These are phyloP conservation scores for Didymella lethalis DNA, from an alignment of 2,329 filamentous ascomycete genomes.

Conservation along the genomic window DNA sequence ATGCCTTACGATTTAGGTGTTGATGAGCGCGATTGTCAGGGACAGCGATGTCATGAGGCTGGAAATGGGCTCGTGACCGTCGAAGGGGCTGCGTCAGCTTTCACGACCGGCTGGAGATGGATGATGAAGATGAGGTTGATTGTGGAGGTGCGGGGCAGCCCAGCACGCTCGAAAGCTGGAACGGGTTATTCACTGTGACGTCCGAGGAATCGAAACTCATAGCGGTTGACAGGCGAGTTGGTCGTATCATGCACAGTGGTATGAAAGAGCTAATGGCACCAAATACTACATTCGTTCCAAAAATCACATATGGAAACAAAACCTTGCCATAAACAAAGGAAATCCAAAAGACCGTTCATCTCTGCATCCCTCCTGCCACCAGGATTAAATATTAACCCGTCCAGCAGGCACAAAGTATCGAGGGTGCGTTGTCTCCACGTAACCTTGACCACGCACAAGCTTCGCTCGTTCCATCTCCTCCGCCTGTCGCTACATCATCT, in stretches of 20 bases:
- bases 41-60: constrained; percentile 18
- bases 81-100: constrained; percentile 10
- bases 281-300: neutral
- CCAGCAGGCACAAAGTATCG: constrained; percentile 22
- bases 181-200: constrained; percentile 5
- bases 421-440: constrained; percentile 6
- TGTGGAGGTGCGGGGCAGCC: constrained; percentile 19
- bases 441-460: neutral
- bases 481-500: neutral
- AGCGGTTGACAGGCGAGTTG: neutral
- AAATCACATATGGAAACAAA: constrained; percentile 8
- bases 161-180: constrained; percentile 2
- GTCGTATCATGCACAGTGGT: constrained; percentile 1
- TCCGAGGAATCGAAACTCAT: neutral
- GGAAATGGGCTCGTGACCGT: constrained; percentile 6
- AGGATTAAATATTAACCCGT: constrained; percentile 23
- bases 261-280: neutral
- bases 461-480: neutral
- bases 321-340: constrained; percentile 5
- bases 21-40: constrained; percentile 20
- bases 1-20: constrained; percentile 16
- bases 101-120: constrained; percentile 4
- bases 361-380: constrained; percentile 10
- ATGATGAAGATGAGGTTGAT: constrained; percentile 7
- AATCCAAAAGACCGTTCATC: constrained; percentile 2